Percentiles rank a stretch among this genome's conserved stretches.
phyloP scores from a whole-genome alignment of 1,284 basidiomycete species.

The Exobasidium rhododendri region DNA sequence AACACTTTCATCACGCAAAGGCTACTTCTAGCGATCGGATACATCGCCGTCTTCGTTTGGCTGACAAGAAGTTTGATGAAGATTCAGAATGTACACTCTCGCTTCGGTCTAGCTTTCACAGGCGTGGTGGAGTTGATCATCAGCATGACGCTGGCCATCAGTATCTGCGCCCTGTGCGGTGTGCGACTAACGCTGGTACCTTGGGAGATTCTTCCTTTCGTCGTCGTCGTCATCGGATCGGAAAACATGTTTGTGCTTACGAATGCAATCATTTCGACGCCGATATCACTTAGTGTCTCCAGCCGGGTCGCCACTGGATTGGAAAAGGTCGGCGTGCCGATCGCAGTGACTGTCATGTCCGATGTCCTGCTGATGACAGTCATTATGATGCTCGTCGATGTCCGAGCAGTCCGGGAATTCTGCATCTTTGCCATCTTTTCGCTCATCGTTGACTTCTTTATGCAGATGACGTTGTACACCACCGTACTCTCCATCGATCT shows the following conservation, averaged over 20 bases:
- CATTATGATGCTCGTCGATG: constrained; percentile 69
- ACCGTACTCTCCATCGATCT: constrained; percentile 86
- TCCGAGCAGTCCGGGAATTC: constrained; percentile 83
- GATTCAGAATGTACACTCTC: constrained; percentile 69
- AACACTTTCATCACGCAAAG: constrained; percentile 20
- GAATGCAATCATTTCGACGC: constrained; percentile 80
- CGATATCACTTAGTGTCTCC: constrained; percentile 83
- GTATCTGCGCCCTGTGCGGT: constrained; percentile 79
- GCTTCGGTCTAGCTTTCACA: constrained; percentile 86
- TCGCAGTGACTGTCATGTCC: constrained; percentile 82
- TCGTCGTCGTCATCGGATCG: constrained; percentile 90
- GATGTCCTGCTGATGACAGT: constrained; percentile 79
- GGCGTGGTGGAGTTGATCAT: constrained; percentile 84
- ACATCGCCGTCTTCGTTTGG: constrained; percentile 73
- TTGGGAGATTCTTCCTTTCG: constrained; percentile 82
- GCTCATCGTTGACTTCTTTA: constrained; percentile 90
- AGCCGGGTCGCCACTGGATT: constrained; percentile 86
- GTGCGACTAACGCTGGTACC: constrained; percentile 83
- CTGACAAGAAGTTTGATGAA: constrained; percentile 70
- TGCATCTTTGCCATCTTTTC: constrained; percentile 91
- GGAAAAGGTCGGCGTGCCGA: constrained; percentile 80
- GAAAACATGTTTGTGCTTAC: constrained; percentile 97
- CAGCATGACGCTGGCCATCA: constrained; percentile 87
- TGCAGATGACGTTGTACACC: constrained; percentile 86
- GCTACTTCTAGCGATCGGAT: constrained; percentile 72